Evolutionary conservation across 2,329 filamentous ascomycete genomes (phyloP).

Genomic region (Colletotrichum sp.): DNA sequence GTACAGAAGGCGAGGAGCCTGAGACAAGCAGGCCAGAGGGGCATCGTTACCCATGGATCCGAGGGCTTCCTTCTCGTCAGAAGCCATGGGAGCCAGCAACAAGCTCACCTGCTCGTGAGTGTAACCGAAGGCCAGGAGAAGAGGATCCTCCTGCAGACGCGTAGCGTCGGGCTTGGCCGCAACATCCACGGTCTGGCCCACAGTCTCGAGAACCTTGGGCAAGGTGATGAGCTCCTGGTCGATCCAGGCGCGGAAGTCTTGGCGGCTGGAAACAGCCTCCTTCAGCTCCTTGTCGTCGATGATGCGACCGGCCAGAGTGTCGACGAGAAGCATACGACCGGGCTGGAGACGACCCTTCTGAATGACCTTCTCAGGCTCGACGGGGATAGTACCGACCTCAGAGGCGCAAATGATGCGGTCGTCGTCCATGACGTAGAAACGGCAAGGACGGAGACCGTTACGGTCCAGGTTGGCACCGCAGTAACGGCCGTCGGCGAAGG

Average conservation of each 20-base stretch:
- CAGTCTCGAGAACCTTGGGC: conserved; percentile 72
- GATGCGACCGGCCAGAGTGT: conserved; percentile 86
- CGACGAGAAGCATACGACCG: conserved; percentile 94
- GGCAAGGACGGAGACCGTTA: conserved; percentile 92
- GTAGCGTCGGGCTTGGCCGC: conserved; percentile 69
- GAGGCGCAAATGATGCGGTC: conserved; percentile 97
- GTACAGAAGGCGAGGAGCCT: conserved; percentile 85
- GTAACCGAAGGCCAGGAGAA: conserved; percentile 88
- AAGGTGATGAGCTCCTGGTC: conserved; percentile 85
- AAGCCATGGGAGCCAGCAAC: conserved; percentile 92
- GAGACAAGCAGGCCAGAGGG: conserved; percentile 88
- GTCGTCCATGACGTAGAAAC: conserved; percentile 96
- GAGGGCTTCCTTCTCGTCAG: conserved; percentile 94
- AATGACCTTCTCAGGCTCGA: conserved; percentile 88
- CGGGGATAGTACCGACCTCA: conserved; percentile 90
- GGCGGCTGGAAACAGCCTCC: conserved; percentile 81
- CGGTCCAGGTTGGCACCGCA: conserved; percentile 96
- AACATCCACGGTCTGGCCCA: conserved; percentile 65
- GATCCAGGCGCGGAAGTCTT: conserved; percentile 89
- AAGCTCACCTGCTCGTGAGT: conserved; percentile 94
- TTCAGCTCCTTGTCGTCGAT: conserved; percentile 95
- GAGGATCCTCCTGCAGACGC: conserved; percentile 81
- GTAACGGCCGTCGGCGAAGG: conserved; percentile 94
- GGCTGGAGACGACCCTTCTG: conserved; percentile 95
- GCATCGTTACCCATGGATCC: conserved; percentile 99